Evolutionary conservation across 2,329 filamentous ascomycete species (phyloP), one percentile per base, ranked within the genome.

Genomic region (Ophiosphaerella narmari): DNA sequence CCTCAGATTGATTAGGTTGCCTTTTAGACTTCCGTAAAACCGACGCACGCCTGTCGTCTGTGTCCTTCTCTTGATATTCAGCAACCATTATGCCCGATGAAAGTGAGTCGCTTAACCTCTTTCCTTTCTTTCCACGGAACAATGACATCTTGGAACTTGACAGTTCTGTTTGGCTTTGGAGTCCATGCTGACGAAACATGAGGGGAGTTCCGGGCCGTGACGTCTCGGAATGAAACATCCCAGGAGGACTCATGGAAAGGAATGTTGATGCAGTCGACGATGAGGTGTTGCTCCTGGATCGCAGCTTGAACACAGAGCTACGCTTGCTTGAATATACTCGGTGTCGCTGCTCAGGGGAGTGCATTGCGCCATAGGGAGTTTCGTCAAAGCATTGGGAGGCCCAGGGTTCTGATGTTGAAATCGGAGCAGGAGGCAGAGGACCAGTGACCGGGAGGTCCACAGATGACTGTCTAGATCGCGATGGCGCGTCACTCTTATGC

Each of bases 201-300:
- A 63, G 59, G 14, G 68, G 66, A 12, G 63, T 64, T 21, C 59
- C 56, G 31, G 63, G 60, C 31, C 61, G 59, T 24, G 60, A 53
- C 18, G 39, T 48, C 3, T 67, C 66, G 21, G 59, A 39, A 11
- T 54, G 52, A 35, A 60, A 52, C 65, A 67, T 68, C 38, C 54
- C 59, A 35, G 58, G 44, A 45, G 64, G 56, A 32, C 54, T 55
- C 9, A 62, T 50, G 32, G 65, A 66, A 11, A 59, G 46, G 34
- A 65, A 53, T 1, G 66, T 69, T 21, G 69, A 71, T 7, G 63
- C 56, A n/a, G 57, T 60, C n/a, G 71, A 74, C 13, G 59, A 61
- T 31, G 65, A 60, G 7, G 72, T 75, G 21, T 74, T 74, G 38
- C 71, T 74, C 43, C 72, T 62, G 7, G 70, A 69, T 33, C 72